A percentile compares a stretch with the other conserved stretches of the same genome.
These are phyloP conservation scores for Neolentinus lepideus DNA, from an alignment of 1,284 basidiomycete genomes.

Conservation along the genomic window DNA sequence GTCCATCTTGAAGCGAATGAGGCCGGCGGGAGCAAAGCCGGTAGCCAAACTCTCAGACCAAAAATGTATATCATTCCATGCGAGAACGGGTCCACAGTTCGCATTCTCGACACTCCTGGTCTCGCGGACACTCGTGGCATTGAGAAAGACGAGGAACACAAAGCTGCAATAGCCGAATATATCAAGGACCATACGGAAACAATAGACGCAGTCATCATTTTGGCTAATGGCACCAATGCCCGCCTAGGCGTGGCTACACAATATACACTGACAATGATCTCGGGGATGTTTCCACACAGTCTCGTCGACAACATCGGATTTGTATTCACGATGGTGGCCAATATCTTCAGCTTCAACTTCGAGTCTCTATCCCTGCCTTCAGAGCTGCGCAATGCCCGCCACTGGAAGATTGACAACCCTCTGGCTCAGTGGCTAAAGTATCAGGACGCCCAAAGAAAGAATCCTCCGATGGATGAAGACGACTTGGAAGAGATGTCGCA, in stretches of 20 bases:
- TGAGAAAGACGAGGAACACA: conserved; percentile 14
- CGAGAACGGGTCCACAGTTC: conserved; percentile 3
- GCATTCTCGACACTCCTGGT: conserved; percentile 19
- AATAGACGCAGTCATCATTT: conserved; percentile 16
- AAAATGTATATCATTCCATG: background rate
- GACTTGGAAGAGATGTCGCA: background rate
- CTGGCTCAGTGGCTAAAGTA: background rate
- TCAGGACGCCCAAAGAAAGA: background rate
- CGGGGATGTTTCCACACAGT: conserved; percentile 19
- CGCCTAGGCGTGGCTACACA: conserved; percentile 17
- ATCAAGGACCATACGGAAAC: conserved; percentile 19
- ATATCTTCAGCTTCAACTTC: conserved; percentile 17
- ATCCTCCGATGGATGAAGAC: background rate
- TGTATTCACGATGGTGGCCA: conserved; percentile 21
- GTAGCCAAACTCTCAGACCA: conserved; percentile 13
- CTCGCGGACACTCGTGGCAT: conserved; percentile 17
- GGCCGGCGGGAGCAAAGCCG: background rate
- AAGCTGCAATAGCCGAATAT: conserved; percentile 11
- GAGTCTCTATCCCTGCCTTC: background rate
- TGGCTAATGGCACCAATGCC: conserved; percentile 20
- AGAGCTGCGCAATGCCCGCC: background rate
- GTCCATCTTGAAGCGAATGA: background rate
- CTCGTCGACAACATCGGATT: conserved; percentile 21
- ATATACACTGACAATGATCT: conserved; percentile 18
- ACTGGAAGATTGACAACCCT: background rate